Conservation (phyloP, 148 eudicot species). For the Rhododendron ovatum region DNA sequence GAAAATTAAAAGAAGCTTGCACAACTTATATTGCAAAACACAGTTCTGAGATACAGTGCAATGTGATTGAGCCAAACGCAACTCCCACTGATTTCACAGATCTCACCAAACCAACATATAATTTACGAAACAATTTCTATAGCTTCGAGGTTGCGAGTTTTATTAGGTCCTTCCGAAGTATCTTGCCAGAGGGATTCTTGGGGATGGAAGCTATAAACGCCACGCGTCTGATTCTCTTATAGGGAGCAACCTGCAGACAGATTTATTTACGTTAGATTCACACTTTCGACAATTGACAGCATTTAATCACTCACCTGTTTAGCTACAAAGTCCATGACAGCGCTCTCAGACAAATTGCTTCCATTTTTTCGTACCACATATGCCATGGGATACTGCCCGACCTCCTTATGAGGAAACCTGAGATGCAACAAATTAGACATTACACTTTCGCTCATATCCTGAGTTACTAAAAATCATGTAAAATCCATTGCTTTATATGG, state of each 20-base stretch:
- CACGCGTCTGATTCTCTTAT: slow-evolving; percentile 70
- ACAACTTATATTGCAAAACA: background rate
- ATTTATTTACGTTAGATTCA: background rate
- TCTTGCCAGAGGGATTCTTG: slow-evolving; percentile 86
- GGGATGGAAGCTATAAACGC: slow-evolving; percentile 68
- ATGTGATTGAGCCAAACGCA: background rate
- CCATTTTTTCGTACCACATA: slow-evolving; percentile 76
- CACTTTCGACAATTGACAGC: background rate
- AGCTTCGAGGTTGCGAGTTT: slow-evolving; percentile 52
- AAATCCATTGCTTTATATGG: too few species aligned
- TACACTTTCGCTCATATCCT: too few species aligned
- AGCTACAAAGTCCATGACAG: slow-evolving; percentile 72
- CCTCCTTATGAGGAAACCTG: slow-evolving; percentile 77
- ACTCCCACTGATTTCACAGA: background rate
- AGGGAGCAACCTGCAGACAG: slow-evolving; percentile 77
- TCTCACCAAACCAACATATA: background rate
- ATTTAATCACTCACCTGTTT: slow-evolving; percentile 49
- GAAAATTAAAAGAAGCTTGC: background rate
- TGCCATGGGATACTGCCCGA: slow-evolving; percentile 92
- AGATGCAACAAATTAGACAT: background rate
- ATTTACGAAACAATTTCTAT: background rate
- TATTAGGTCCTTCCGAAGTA: slow-evolving; percentile 82
- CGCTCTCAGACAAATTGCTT: slow-evolving; percentile 22
- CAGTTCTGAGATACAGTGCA: background rate
- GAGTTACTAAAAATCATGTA: too few species aligned